Evolutionary conservation across 805 yeast genomes (phyloP).

Genomic region (Sugiyamaella floridensis): DNA sequence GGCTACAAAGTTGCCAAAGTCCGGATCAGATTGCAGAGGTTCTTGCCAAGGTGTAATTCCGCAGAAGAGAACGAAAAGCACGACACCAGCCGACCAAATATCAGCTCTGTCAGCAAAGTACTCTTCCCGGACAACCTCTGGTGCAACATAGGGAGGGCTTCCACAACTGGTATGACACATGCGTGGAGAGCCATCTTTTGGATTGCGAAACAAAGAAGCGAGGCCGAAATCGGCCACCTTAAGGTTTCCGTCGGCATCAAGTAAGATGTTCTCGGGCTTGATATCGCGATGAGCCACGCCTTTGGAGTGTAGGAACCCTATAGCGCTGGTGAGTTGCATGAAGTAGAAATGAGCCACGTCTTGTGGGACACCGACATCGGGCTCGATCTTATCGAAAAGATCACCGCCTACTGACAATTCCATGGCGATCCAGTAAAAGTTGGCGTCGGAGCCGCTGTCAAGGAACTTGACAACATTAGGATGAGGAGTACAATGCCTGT

Average conservation of each 20-base stretch:
- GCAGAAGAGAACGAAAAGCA: slow-evolving; percentile 52
- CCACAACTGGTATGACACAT: slow-evolving; percentile 45
- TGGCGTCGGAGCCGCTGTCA: slow-evolving; percentile 47
- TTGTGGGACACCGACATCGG: slow-evolving; percentile 61
- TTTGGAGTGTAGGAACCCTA: slow-evolving; percentile 50
- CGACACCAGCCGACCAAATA: slow-evolving; percentile 65
- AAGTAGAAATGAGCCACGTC: slow-evolving; percentile 65
- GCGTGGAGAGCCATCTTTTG: slow-evolving; percentile 37
- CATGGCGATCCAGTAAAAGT: slow-evolving; percentile 59
- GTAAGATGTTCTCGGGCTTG: slow-evolving; percentile 61
- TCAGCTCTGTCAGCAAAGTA: slow-evolving; percentile 57
- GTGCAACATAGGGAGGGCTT: slow-evolving; percentile 74
- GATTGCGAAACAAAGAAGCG: slow-evolving; percentile 52
- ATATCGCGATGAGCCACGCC: slow-evolving; percentile 63
- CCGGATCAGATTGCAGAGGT: slow-evolving; percentile 46
- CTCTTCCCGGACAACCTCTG: slow-evolving; percentile 48
- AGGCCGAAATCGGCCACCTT: slow-evolving; percentile 75
- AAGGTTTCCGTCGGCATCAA: slow-evolving; percentile 58
- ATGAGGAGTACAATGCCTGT: slow-evolving; percentile 50
- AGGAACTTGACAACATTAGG: slow-evolving; percentile 51
- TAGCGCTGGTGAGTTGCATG: slow-evolving; percentile 55
- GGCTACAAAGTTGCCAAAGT: slow-evolving; percentile 36
- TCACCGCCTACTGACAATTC: slow-evolving; percentile 73
- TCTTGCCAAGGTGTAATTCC: slow-evolving; percentile 72
- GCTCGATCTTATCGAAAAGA: slow-evolving; percentile 70